Base-by-base conservation (phyloP, 1,139 yeast genomes). In the Blastobotrys arbuscula region DNA sequence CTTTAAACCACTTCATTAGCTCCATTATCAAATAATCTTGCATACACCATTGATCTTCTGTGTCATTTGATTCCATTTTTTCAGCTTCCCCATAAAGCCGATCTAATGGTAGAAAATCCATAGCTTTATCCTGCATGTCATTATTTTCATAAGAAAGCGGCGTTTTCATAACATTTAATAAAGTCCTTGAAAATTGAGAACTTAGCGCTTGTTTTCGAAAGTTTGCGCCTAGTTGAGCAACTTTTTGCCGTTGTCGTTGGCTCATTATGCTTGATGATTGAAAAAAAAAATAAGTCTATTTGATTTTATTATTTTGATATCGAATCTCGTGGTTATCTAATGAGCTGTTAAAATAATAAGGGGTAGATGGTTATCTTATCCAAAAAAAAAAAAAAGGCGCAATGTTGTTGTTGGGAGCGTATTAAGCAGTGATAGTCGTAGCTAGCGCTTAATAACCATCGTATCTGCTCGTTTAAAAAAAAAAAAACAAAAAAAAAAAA, bases 1-100 rank as follows among this genome's bases (percentile, higher is more conserved):
- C 71, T 59, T 88, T 89, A 69, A 84, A 90, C 79, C 94, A 90
- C 40, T 53, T 57, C 34, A 90, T 71, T 18, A 86, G 65, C 55
- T 82, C 92, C 53, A 73, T 71, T 0, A 89, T 90, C 8, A 90
- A 59, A 39, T 75, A 71, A 62, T 90, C 97, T 48, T 84, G 82
- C 57, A 82, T 79, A 10, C 79, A 79, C 55, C 69, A 71, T 18
- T 49, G 50, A 10, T 38, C 53, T 5, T 48, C 45, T 36, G 65
- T 67, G 3, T 62, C 65, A 12, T 58, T 63, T 16, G 7, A 15
- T 2, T 63, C 62, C 42, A 78, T 76, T 9, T 63, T 64, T 0
- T 62, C 58, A 44, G 79, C 76, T 8, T 63, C 64, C 0, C 61
- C 57, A 43, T 64, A 68, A 4, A 75, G 50, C 23, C 58, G 52